Base-by-base conservation (phyloP, 805 yeast species). In the Teunomyces gatunensis region DNA sequence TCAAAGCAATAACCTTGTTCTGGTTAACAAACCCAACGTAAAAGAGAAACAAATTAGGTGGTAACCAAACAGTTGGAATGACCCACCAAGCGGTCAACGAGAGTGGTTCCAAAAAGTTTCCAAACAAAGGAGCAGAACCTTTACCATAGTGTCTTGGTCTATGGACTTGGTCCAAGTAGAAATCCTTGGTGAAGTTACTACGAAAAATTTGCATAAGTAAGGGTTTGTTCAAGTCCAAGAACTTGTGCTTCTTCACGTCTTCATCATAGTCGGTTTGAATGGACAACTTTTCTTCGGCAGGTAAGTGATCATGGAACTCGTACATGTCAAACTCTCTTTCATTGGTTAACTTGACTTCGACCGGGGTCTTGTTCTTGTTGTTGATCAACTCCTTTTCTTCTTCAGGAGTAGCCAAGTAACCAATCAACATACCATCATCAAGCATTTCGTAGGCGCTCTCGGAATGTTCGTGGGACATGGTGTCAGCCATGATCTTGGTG, bases 101-200 rank as follows among this genome's bases (percentile, higher is more conserved):
- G 21, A 94, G 63, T 4, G 97, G 97, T 69, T 94, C 99, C 50
- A 94, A 73, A 67, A 92, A 87, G 68, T 91, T 90, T 42, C 99
- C 99, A 67, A 94, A 94, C 46, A 94, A 65, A 5, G 91, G 97
- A 10, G 99, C 99, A 3, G 97, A 89, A 9, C 97, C 97, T 64
- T 90, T 84, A 54, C 98, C 98, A 64, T 91, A 94, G 68, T 94
- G 99, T 64, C 99, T 84, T 46, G 99, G 99, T 69, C 97, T 83
- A 68, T 94, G 99, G 37, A 94, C 94, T 69, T 94, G 97, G 64
- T 90, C 96, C 61, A 94, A 75, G 67, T 94, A 94, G 61, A 94
- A 92, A 37, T 89, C 95, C 64, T 88, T 92, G 36, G 87, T 63
- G 75, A 90, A 94, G 30, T 79, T 77, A 36, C 90, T 83, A 51